Evolutionary conservation across 2,329 filamentous ascomycete species (phyloP).

Genomic region (Penicillium sp.): DNA sequence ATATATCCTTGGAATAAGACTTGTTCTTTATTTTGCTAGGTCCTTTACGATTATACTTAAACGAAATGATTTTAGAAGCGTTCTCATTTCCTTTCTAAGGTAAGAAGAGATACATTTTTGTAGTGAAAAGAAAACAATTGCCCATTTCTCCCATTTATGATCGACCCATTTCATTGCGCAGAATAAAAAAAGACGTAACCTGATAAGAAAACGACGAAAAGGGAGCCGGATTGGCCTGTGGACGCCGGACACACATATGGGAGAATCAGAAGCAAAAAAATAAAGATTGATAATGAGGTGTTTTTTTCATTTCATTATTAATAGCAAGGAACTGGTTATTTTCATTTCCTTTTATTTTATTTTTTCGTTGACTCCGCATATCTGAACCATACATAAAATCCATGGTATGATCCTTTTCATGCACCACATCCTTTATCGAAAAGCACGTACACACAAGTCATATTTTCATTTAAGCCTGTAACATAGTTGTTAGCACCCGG

Average conservation of each 20-base stretch:
- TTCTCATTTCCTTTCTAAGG: neutral
- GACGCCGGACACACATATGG: neutral
- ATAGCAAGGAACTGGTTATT: slow-evolving; percentile 7
- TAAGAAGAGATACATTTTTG: neutral
- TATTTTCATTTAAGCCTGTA: slow-evolving; percentile 13
- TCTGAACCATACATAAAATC: neutral
- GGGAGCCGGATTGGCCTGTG: neutral
- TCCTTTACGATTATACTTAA: too few relatives aligned
- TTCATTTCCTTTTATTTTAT: neutral
- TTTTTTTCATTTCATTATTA: slow-evolving; percentile 9
- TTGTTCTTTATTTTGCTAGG: neutral
- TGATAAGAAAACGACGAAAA: neutral
- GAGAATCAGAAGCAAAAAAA: neutral
- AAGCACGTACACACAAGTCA: slow-evolving; percentile 12
- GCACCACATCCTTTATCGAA: slow-evolving; percentile 13
- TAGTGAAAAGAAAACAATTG: neutral
- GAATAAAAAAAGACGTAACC: neutral
- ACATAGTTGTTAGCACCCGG: slow-evolving; percentile 2
- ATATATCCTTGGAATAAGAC: neutral
- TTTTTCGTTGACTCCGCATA: slow-evolving; percentile 2
- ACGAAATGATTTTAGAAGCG: neutral
- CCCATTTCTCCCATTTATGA: neutral
- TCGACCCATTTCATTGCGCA: neutral
- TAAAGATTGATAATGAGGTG: neutral
- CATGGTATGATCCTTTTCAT: slow-evolving; percentile 12